Percentiles rank a stretch among this genome's conserved stretches.
phyloP scores from a whole-genome alignment of 257 asterid genomes.

The Avicennia marina region DNA sequence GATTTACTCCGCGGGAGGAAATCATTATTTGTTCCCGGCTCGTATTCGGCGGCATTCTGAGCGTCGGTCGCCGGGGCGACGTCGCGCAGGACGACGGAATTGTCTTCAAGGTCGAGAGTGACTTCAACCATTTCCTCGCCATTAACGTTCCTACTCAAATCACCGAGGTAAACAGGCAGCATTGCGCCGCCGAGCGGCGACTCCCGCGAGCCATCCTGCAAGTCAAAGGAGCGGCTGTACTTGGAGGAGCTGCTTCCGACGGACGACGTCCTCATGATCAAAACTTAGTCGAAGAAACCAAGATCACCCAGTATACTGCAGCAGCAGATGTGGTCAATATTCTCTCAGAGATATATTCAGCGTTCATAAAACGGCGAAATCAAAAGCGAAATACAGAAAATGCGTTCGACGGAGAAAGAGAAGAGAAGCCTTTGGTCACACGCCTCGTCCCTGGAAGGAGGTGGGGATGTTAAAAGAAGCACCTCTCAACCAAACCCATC shows the following conservation, averaged over 20 bases:
- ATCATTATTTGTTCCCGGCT: not conserved
- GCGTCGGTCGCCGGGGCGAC: slow-evolving; percentile 20
- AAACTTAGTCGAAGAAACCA: not conserved
- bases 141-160: slow-evolving; percentile 26
- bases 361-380: too few relatives aligned
- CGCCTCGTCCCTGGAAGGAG: too few relatives aligned
- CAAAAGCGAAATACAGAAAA: too few relatives aligned
- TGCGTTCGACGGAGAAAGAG: not conserved
- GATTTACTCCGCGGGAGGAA: slow-evolving; percentile 47
- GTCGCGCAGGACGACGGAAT: slow-evolving; percentile 37
- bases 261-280: slow-evolving; percentile 26
- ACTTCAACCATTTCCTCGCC: slow-evolving; percentile 65
- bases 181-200: slow-evolving; percentile 40
- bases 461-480: not conserved
- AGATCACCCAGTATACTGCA: not conserved
- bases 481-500: not conserved
- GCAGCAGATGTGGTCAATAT: too few relatives aligned
- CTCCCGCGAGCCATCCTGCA: slow-evolving; percentile 28
- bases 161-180: slow-evolving; percentile 58
- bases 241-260: slow-evolving; percentile 33
- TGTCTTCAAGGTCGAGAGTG: slow-evolving; percentile 67
- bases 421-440: too few relatives aligned
- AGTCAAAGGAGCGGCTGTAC: slow-evolving; percentile 34
- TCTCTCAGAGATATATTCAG: too few relatives aligned
- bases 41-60: slow-evolving; percentile 5